A percentile compares a stretch with the other conserved stretches of the same genome.
phyloP scores from a whole-genome alignment of 495 filamentous ascomycete genomes.

The Neurospora cerealis region DNA sequence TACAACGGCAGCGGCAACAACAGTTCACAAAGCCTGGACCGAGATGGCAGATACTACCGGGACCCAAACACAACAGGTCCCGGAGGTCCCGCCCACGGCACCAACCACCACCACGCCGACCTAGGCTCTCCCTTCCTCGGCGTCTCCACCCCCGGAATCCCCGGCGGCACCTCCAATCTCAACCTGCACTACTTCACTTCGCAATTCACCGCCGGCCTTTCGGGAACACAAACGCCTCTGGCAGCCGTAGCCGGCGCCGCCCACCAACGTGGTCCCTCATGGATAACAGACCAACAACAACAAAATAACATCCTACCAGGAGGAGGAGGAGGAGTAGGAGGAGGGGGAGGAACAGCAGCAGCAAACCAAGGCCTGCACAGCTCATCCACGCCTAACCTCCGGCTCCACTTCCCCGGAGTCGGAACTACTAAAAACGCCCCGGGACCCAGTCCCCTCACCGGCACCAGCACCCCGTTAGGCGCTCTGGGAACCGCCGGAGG shows the following conservation, averaged over 20 bases:
- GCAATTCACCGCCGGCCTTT: constrained; percentile 65
- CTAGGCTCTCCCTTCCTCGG: constrained; percentile 56
- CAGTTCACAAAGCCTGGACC: background rate
- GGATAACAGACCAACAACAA: constrained; percentile 25
- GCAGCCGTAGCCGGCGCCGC: constrained; percentile 70
- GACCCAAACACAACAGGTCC: constrained; percentile 3
- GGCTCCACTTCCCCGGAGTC: background rate
- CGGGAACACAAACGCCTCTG: constrained; percentile 78
- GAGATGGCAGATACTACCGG: background rate
- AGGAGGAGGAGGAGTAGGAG: background rate
- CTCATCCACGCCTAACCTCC: constrained; percentile 18
- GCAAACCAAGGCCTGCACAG: constrained; percentile 12
- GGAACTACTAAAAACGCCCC: background rate
- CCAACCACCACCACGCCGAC: constrained; percentile 35
- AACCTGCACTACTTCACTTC: constrained; percentile 89
- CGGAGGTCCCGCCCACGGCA: constrained; percentile 5
- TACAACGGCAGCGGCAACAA: background rate
- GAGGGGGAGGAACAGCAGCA: background rate
- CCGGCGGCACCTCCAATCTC: constrained; percentile 77
- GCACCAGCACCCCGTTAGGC: constrained; percentile 6
- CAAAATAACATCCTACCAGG: background rate
- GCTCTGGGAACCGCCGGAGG: background rate
- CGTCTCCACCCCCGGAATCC: constrained; percentile 64
- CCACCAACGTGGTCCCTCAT: constrained; percentile 25
- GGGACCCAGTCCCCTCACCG: background rate